Evolutionary conservation across 257 asterid species (phyloP), one percentile per base, ranked within the genome.

Genomic region (Echium plantagineum): DNA sequence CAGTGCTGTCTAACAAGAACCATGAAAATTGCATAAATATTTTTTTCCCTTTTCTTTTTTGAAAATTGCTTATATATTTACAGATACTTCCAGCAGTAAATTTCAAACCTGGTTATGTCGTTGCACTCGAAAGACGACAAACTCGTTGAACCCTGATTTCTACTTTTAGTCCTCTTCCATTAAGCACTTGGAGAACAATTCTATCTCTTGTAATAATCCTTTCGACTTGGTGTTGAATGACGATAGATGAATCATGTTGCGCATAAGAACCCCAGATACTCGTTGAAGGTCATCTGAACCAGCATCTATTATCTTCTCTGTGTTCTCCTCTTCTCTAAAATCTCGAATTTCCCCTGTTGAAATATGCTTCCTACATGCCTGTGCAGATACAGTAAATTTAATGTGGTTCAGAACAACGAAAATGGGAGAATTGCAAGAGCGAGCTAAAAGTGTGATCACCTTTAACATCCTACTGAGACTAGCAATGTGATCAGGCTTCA

Each of bases 361-460:
- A n/a, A 79, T 52, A 31, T 62, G 82, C 58, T 75, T 78, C 74
- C 84, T 77, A 71, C 90, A 86, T 60, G 83, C 85, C 95, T 89
- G 78, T 57, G 48, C 63, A 16, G 69, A 19, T 47, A 59, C 63
- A 54, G 47, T 28, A 9, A 58, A 35, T 31, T 21, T 53, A 42
- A 24, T n/a, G 24, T 51, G 22, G n/a, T 66, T 32, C 46, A 46
- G 56, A 47, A 26, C 13, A n/a, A 42, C 9, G 13, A 17, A 60
- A 55, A 21, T 0, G 61, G 62, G 4, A 17, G 21, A 51, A 55
- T 54, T 46, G 5, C 55, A 22, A 35, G 26, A 20, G 53, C 59
- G 5, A 52, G 31, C 58, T 26, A 26, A 24, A 24, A 24, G 26
- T 24, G 26, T 21, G 66, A 30, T 67, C 62, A 88, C 98, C 96